Conservation (phyloP, 192 early-diverging fungal genomes). For the Paraglomus occultum region DNA sequence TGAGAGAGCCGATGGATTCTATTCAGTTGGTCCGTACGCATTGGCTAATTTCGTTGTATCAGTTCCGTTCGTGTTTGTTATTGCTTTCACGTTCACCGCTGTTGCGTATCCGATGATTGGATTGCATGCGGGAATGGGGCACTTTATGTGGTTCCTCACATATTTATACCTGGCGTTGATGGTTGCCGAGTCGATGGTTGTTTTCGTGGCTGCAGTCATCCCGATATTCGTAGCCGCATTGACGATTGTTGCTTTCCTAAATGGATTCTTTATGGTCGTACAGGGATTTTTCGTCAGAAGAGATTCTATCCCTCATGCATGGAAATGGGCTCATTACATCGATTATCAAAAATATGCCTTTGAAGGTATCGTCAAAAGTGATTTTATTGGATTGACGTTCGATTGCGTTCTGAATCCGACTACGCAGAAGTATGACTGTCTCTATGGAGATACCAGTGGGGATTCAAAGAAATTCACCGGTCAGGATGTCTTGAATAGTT, state of each 20-base stretch:
- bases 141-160: neutral
- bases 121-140: neutral
- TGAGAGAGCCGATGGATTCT: slow-evolving; percentile 12
- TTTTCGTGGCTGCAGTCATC: slow-evolving; percentile 7
- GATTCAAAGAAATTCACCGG: neutral
- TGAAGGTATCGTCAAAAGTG: slow-evolving; percentile 7
- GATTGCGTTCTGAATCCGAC: neutral
- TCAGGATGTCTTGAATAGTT: slow-evolving; percentile 1
- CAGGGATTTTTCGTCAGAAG: slow-evolving; percentile 6
- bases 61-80: slow-evolving; percentile 9
- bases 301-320: neutral
- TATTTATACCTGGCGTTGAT: slow-evolving; percentile 2
- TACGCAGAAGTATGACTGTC: neutral
- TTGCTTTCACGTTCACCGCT: neutral
- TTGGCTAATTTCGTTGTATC: slow-evolving; percentile 18
- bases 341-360: slow-evolving; percentile 25
- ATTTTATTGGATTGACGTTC: slow-evolving; percentile 8
- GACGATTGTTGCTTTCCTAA: slow-evolving; percentile 7
- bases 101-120: slow-evolving; percentile 21
- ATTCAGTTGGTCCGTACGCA: slow-evolving; percentile 21
- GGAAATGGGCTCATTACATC: slow-evolving; percentile 10
- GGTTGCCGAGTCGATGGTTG: slow-evolving; percentile 20
- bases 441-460: neutral
- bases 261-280: slow-evolving; percentile 24
- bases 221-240: slow-evolving; percentile 20